Base-by-base conservation (phyloP, 768 basidiomycete genomes). In the Lentinula boryana region DNA sequence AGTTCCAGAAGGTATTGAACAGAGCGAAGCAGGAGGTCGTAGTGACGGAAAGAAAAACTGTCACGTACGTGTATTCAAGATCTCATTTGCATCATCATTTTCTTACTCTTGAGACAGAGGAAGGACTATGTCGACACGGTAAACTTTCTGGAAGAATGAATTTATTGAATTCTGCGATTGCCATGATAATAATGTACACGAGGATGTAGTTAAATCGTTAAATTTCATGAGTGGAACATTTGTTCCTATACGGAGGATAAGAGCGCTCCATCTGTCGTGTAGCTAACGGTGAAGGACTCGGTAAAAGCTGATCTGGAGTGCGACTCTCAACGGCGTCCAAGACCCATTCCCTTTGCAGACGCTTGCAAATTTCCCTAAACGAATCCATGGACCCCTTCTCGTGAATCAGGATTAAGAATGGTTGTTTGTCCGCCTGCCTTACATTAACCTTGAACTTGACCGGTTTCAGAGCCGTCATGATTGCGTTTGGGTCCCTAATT, bases 1-100 rank as follows among this genome's bases (percentile, higher is more conserved):
- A 97, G 74, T 98, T 99, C 80, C 91, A 93, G 75, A 94, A 94
- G 74, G 87, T 99, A 56, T 75, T 99, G 69, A 98, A 98, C 70
- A 80, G 97, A 55, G 95, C 97, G 7, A 98, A 98, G 83, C 89
- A 91, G 27, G 97, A 98, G 73, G 85, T 84, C 5, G 87, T 86
- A 2, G 84, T 83, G 3, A 82, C 80, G 1, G 95, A 95, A 69
- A 81, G 90, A 68, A 98, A 93, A 83, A 99, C 97, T 7, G 95
- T 89, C 33, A 93, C 80, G 93, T 94, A 68, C 53, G 84, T 77
- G 48, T 2, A 51, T 51, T 13, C 32, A 16, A 4, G 15, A 16
- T 51, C 15, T 31, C n/a, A 12, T 51, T 51, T 16, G 7, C 10
- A 15, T 51, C 10, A 33, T 48, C 32, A 27, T 59, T 40, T 50